Evolutionary conservation across 805 yeast genomes (phyloP).

Genomic region (Komagataella populi): DNA sequence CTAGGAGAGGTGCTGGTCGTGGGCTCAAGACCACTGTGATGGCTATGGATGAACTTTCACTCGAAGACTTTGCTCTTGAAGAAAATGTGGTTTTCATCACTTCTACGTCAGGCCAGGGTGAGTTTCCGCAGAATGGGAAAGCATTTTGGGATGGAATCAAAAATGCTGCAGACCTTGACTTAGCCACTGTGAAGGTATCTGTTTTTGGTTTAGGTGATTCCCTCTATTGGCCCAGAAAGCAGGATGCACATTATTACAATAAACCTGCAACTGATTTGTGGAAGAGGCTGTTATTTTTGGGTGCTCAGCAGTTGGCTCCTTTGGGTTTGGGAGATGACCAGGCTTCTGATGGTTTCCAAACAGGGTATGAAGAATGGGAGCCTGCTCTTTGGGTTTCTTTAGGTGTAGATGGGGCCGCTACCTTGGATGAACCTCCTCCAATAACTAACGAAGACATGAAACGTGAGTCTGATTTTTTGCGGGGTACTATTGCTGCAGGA

Average conservation of each 20-base stretch:
- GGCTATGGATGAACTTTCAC: constrained; percentile 58
- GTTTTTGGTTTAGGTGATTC: constrained; percentile 76
- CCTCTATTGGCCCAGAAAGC: constrained; percentile 93
- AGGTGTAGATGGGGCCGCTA: constrained; percentile 71
- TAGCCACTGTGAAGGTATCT: constrained; percentile 39
- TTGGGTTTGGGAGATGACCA: constrained; percentile 94
- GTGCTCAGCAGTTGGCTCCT: constrained; percentile 61
- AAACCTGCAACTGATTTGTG: constrained; percentile 73
- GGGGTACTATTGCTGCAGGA: constrained; percentile 90
- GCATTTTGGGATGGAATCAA: constrained; percentile 63
- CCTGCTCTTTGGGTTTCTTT: constrained; percentile 73
- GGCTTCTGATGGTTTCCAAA: constrained; percentile 89
- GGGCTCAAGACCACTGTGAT: constrained; percentile 56
- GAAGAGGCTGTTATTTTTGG: constrained; percentile 51
- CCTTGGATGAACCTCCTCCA: constrained; percentile 82
- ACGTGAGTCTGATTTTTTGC: constrained; percentile 67
- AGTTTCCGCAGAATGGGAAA: constrained; percentile 74
- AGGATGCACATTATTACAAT: constrained; percentile 87
- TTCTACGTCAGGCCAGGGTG: constrained; percentile 82
- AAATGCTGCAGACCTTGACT: constrained; percentile 47
- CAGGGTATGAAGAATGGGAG: constrained; percentile 88
- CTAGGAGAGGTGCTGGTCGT: constrained; percentile 66
- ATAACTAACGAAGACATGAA: constrained; percentile 95
- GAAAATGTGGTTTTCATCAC: constrained; percentile 55
- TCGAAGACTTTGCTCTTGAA: constrained; percentile 63